Base-by-base conservation (phyloP, 768 basidiomycete species). In the Tricholoma matsutake region DNA sequence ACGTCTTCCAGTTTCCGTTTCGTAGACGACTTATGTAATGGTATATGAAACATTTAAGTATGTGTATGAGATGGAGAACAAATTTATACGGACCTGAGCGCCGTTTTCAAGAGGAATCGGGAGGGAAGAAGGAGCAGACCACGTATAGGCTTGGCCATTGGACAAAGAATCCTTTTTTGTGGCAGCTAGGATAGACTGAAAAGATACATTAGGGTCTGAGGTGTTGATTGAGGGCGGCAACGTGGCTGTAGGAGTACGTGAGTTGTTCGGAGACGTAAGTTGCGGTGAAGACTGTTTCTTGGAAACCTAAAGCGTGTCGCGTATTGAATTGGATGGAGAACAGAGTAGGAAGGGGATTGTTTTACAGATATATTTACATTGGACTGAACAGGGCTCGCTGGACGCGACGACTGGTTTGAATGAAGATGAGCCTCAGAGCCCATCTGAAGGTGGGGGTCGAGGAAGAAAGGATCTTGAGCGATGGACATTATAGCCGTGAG, bases 1-100 rank as follows among this genome's bases (percentile, higher is more conserved):
- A 83, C 76, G 14, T 83, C 82, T 54, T 92, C 91, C 20, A 91
- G 78, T 72, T 92, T 92, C 64, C 91, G 90, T 75, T 93, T 93
- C 43, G 80, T 79, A 34, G 81, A 78, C 37, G 16, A 25, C 56
- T 75, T 79, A 65, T 43, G 51, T n/a, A 32, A 32, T 31, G 47
- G 58, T 52, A 62, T 35, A 58, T 58, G 57, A 56, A 59, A 57
- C 16, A 34, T 22, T 53, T 41, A 37, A 56, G 45, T 55, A 61
- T 29, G 32, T 61, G 56, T 52, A 54, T 25, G 45, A 37, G 25
- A 20, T 55, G 32, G 61, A 10, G 51, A 61, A 49, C 47, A 35
- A 52, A 18, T 32, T n/a, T 7, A 57, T 62, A 69, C 75, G 64
- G 66, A 81, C 81, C 73, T 83, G 81, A 39, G 61, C 35, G 49